These are phyloP conservation scores for Acorus gramineus DNA, from an alignment of 106 monocot species.

Conservation along the genomic window DNA sequence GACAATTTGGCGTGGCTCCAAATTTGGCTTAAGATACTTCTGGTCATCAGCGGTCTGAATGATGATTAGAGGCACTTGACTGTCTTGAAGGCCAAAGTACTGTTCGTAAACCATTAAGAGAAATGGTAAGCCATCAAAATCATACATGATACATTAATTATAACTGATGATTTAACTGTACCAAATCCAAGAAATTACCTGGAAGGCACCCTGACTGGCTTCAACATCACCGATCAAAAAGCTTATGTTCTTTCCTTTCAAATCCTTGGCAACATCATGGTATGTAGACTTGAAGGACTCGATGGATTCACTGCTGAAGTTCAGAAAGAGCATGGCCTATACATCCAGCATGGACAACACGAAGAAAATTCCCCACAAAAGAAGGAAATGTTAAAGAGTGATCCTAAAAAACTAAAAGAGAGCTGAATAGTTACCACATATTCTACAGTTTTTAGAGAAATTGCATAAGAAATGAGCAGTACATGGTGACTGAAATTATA, in stretches of 20 bases:
- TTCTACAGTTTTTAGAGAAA: too few species aligned
- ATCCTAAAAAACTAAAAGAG: too few species aligned
- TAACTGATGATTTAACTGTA: too few species aligned
- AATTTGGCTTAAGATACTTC: conserved; percentile 64
- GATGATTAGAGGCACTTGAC: conserved; percentile 63
- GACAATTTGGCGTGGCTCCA: conserved; percentile 52
- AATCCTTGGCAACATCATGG: conserved; percentile 40
- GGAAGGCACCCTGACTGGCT: conserved; percentile 57
- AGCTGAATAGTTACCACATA: too few species aligned
- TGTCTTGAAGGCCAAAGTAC: conserved; percentile 68
- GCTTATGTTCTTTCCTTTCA: conserved; percentile 43
- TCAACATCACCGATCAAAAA: conserved; percentile 86
- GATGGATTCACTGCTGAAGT: conserved; percentile 42
- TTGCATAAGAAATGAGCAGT: too few species aligned
- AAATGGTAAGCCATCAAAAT: conserved; percentile 5
- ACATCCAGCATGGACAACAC: background rate
- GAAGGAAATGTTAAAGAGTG: background rate
- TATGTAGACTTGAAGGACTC: conserved; percentile 60
- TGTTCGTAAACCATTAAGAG: conserved; percentile 12
- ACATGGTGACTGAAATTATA: too few species aligned
- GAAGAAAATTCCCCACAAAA: background rate
- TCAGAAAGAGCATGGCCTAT: conserved; percentile 78
- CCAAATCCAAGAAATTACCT: conserved; percentile 37
- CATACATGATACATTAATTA: background rate
- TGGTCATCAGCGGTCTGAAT: conserved; percentile 44